A percentile compares a stretch with the other conserved stretches of the same genome.
Evolutionary conservation across 306 rosid species (phyloP).

Genomic region (Vigna unguiculata): DNA sequence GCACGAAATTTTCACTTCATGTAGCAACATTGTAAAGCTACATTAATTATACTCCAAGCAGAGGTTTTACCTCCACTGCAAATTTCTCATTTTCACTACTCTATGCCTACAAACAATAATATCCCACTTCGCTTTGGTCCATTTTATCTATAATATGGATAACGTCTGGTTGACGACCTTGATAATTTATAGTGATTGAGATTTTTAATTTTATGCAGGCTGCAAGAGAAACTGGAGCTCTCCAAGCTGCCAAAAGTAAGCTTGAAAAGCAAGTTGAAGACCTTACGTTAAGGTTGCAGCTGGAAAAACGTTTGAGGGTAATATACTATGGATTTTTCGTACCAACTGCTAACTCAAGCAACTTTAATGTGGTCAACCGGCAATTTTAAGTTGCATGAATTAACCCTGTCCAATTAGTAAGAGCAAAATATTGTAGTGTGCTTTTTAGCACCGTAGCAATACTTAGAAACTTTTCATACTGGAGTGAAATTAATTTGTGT

Average conservation of each 20-base stretch:
- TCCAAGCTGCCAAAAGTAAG: constrained; percentile 91
- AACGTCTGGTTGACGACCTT: neutral
- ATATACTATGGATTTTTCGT: constrained; percentile 14
- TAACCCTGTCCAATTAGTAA: constrained; percentile 2
- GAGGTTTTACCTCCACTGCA: neutral
- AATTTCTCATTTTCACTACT: neutral
- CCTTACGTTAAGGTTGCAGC: constrained; percentile 77
- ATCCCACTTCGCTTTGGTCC: neutral
- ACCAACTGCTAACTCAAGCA: neutral
- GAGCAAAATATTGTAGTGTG: neutral
- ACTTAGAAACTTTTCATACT: neutral
- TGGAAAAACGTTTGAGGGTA: constrained; percentile 92
- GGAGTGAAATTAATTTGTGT: constrained; percentile 33
- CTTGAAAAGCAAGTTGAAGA: constrained; percentile 92
- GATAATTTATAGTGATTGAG: neutral
- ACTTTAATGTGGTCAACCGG: constrained; percentile 17
- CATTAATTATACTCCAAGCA: neutral
- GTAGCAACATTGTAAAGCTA: neutral
- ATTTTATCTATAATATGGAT: neutral
- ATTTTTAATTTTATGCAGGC: constrained; percentile 58
- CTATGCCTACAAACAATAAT: neutral
- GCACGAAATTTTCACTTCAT: neutral
- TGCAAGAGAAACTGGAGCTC: constrained; percentile 92
- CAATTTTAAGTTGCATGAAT: neutral
- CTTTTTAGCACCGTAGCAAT: neutral